Conservation (phyloP, 495 filamentous ascomycete genomes). For the Aspergillus bertholletiae region DNA sequence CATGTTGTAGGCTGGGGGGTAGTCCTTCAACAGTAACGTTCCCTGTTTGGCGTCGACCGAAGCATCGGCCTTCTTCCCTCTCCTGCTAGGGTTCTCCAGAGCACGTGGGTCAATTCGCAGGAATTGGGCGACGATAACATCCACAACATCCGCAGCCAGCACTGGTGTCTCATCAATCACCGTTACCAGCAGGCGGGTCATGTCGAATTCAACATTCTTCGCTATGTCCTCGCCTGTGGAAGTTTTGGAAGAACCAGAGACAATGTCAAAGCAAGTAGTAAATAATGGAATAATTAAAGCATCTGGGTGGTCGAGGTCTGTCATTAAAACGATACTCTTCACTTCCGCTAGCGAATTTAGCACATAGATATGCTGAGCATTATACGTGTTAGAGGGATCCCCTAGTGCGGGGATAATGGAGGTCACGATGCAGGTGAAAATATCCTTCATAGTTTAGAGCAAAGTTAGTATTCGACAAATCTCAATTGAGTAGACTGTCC, state of each 20-base stretch:
- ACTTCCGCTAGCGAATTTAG: conserved; percentile 84
- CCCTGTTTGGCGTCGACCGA: conserved; percentile 68
- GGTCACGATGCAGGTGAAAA: conserved; percentile 84
- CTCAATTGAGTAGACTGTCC: neutral
- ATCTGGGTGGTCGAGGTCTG: conserved; percentile 81
- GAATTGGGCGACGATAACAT: conserved; percentile 94
- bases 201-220: conserved; percentile 88
- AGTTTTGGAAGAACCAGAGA: conserved; percentile 71
- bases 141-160: conserved; percentile 81
- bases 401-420: conserved; percentile 80
- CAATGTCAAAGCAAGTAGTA: conserved; percentile 83
- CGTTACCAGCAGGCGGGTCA: conserved; percentile 79
- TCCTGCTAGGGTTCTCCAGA: conserved; percentile 40
- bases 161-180: conserved; percentile 82
- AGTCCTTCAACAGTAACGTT: conserved; percentile 76
- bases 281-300: conserved; percentile 77
- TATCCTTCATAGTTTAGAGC: conserved; percentile 57
- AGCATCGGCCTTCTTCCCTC: conserved; percentile 57
- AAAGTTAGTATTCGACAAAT: conserved; percentile 4
- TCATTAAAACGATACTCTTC: conserved; percentile 90
- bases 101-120: conserved; percentile 71
- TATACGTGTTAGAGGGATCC: conserved; percentile 87
- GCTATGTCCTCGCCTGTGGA: conserved; percentile 73
- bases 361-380: conserved; percentile 86
- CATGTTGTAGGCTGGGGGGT: conserved; percentile 92